Base-by-base conservation (phyloP, 192 early-diverging fungal species). In the Entomortierella chlamydospora region DNA sequence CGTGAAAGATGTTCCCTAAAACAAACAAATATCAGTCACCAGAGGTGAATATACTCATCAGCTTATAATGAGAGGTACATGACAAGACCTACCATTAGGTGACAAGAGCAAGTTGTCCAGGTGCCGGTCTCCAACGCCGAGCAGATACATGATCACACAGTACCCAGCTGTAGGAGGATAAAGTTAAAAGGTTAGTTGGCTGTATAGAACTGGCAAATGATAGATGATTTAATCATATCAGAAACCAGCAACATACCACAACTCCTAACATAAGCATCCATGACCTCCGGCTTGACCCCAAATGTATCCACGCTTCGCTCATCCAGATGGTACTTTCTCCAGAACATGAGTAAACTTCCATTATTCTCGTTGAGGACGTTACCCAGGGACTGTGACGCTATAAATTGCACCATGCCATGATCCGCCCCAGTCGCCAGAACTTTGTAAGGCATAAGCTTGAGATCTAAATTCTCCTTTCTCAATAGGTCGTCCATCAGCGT, bases 81-180 rank as follows among this genome's bases (percentile, higher is more conserved):
- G 8, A 30, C 23, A 30, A 4, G 51, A 50, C 25, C 65, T 88
- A 83, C 96, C 97, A 49, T 91, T 85, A 37, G 91, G 88, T 2
- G 97, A 96, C 51, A 99, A 73, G 23, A 99, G 81, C 31, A 99
- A 64, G 81, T 99, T 99, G 72, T 99, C 98, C 68, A 99, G 83
- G 82, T 99, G 98, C 4, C 98, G 90, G 82, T 99, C 98, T 33
- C 98, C 98, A 17, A 99, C 94, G 29, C 97, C 98, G 11, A 99
- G 86, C 17, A 99, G 73, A 82, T 99, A 99, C 10, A 96, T 99
- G 53, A 99, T 98, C 12, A 99, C 97, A 76, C 96, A 99, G 84
- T 99, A 99, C 4, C 97, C 98, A 51, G 98, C 91, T 95, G 60
- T 26, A n/a, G 26, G 42, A 28, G 18, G 20, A 34, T 33, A 57